phyloP scores from a whole-genome alignment of 371 early-diverging fungal species.

The Zopfochytrium polystomum region DNA sequence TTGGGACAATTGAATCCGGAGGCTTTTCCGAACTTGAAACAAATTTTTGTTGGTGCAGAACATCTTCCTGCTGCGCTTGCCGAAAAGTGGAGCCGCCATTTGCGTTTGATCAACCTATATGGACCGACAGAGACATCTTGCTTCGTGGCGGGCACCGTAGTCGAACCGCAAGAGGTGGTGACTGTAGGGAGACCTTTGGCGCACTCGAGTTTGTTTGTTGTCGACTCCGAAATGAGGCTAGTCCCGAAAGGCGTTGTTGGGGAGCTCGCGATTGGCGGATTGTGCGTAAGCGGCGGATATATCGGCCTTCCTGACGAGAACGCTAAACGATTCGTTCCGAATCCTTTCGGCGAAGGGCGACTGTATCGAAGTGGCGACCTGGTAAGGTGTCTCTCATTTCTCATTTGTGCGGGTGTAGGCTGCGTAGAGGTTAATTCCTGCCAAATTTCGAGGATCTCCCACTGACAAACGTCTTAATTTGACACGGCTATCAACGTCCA shows the following conservation, averaged over 20 bases:
- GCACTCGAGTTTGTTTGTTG: slow-evolving; percentile 10
- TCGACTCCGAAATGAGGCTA: slow-evolving; percentile 9
- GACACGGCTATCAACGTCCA: no score
- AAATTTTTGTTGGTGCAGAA: slow-evolving; percentile 20
- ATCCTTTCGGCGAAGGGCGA: background rate
- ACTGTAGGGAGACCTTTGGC: slow-evolving; percentile 15
- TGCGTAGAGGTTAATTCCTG: background rate
- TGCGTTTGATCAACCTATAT: slow-evolving; percentile 29
- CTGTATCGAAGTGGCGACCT: no score
- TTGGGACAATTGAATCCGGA: slow-evolving; percentile 15
- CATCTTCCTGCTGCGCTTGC: slow-evolving; percentile 21
- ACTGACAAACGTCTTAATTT: no score
- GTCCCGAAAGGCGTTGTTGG: slow-evolving; percentile 24
- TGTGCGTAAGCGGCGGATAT: slow-evolving; percentile 19
- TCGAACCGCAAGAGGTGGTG: background rate
- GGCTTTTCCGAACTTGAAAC: slow-evolving; percentile 14
- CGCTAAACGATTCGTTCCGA: background rate
- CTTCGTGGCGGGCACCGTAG: background rate
- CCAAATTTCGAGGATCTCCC: background rate
- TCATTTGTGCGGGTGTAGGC: background rate
- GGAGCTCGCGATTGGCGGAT: slow-evolving; percentile 26
- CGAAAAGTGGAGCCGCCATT: slow-evolving; percentile 21
- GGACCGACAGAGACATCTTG: slow-evolving; percentile 36
- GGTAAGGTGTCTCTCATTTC: no score
- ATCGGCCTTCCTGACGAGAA: no score